Conservation (phyloP, 2,329 filamentous ascomycete species). For the Whalleya microplaca region DNA sequence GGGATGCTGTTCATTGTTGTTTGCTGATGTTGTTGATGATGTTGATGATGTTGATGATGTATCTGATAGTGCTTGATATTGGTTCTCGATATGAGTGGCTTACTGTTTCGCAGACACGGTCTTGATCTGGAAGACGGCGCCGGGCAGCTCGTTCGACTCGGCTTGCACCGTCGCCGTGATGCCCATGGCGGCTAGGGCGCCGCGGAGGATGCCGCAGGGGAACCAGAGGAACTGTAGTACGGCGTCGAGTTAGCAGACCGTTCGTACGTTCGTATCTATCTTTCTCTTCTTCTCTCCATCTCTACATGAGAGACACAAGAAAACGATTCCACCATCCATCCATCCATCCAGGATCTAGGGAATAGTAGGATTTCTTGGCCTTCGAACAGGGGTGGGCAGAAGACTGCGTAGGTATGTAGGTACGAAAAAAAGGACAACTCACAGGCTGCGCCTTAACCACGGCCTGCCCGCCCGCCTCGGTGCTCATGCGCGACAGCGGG, state of each 20-base stretch:
- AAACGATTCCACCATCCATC: no score
- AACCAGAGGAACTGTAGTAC: constrained; percentile 82
- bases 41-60: no score
- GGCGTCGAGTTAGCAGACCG: neutral
- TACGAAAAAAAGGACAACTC: constrained; percentile 40
- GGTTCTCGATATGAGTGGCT: constrained; percentile 1
- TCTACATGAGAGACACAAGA: neutral
- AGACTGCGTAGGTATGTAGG: constrained; percentile 17
- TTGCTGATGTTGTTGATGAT: no score
- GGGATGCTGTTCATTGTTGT: no score
- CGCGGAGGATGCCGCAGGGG: constrained; percentile 88
- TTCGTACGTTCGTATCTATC: neutral
- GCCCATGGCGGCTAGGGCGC: constrained; percentile 88
- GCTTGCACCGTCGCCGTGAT: constrained; percentile 91
- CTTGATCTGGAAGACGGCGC: constrained; percentile 95
- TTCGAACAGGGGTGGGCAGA: neutral
- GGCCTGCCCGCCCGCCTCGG: constrained; percentile 74
- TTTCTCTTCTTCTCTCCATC: neutral
- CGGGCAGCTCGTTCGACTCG: constrained; percentile 83
- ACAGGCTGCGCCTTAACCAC: constrained; percentile 79
- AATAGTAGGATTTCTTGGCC: no score
- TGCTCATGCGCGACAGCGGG: constrained; percentile 87
- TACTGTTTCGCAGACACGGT: constrained; percentile 66
- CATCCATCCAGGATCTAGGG: neutral
- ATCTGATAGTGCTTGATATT: no score